Conservation (phyloP, 345 rosid genomes). For the Luvunga scandens region DNA sequence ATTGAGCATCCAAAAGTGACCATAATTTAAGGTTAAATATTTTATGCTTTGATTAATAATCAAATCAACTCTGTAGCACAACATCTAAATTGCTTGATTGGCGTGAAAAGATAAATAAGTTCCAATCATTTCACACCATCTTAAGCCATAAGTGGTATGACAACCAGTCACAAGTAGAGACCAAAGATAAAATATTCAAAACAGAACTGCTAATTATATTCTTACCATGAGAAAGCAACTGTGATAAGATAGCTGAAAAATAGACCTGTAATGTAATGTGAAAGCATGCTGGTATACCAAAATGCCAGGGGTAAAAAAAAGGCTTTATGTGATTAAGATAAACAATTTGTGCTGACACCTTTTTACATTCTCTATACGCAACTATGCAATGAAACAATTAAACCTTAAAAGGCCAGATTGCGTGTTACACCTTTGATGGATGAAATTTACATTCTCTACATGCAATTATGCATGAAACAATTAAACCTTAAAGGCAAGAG, state of each 20-base stretch:
- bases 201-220: neutral
- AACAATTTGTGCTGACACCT: neutral
- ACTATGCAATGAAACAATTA: neutral
- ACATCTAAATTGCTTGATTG: neutral
- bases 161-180: neutral
- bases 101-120: neutral
- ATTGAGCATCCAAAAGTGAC: neutral
- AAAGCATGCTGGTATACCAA: neutral
- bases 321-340: neutral
- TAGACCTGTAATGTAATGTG: neutral
- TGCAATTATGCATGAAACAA: neutral
- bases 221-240: neutral
- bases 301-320: neutral
- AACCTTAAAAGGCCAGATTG: conserved; percentile 15
- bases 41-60: neutral
- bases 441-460: conserved; percentile 33
- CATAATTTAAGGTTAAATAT: neutral
- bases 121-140: neutral
- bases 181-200: neutral
- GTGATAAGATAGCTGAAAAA: neutral
- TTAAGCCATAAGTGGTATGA: neutral
- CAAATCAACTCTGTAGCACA: neutral
- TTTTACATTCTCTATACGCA: neutral
- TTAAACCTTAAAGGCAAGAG: conserved; percentile 18
- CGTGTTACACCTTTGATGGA: conserved; percentile 74